These are phyloP conservation scores for Monosporozyma siamensis DNA, from an alignment of 805 yeast species.

Conservation along the genomic window DNA sequence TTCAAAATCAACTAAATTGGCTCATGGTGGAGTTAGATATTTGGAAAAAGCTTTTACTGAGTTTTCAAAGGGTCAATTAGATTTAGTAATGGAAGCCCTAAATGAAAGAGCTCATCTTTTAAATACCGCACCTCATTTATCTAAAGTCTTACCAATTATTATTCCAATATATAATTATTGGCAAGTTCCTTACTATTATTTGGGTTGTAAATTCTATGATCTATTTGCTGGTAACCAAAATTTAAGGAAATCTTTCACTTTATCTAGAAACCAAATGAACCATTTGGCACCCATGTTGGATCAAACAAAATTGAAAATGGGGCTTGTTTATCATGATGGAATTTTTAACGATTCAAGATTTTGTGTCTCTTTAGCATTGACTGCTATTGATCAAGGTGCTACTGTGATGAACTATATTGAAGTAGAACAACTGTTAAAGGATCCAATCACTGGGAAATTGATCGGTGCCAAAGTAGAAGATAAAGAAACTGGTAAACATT, in stretches of 20 bases:
- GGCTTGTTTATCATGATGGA: conserved; percentile 92
- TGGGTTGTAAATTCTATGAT: conserved; percentile 87
- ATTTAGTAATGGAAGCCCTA: conserved; percentile 80
- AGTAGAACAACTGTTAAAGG: conserved; percentile 66
- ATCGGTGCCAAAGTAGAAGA: conserved; percentile 73
- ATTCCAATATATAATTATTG: conserved; percentile 94
- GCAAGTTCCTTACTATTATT: conserved; percentile 91
- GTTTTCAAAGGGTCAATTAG: conserved; percentile 80
- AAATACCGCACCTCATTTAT: conserved; percentile 86
- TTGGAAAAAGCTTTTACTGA: conserved; percentile 92
- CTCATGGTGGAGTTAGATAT: conserved; percentile 95
- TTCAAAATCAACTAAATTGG: conserved; percentile 90
- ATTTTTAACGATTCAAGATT: conserved; percentile 87
- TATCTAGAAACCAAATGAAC: conserved; percentile 55
- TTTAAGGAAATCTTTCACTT: conserved; percentile 65
- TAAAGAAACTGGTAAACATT: conserved; percentile 55
- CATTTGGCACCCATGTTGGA: conserved; percentile 83
- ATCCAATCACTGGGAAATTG: conserved; percentile 40
- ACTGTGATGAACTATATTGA: conserved; percentile 81
- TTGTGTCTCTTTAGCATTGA: conserved; percentile 75
- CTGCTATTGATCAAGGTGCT: conserved; percentile 83
- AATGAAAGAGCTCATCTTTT: conserved; percentile 80
- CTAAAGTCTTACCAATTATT: conserved; percentile 80
- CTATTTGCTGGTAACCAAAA: conserved; percentile 85
- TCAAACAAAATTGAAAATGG: conserved; percentile 69